Base-by-base conservation (phyloP, 2,329 filamentous ascomycete species). In the Epichloe typhina region DNA sequence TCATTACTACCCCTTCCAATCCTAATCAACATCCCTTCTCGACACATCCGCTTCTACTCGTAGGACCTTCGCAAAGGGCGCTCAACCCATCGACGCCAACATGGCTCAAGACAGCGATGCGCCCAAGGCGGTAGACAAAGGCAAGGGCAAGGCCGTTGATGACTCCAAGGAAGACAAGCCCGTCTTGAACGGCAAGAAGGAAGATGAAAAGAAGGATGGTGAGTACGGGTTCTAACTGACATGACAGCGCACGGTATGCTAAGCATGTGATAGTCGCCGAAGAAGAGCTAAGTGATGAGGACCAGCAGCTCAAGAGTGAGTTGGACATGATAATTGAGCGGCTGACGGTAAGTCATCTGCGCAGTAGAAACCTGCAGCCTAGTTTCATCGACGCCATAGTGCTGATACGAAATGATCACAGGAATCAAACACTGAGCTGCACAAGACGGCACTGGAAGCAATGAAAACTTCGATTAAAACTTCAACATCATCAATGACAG, bases 381-480 rank as follows among this genome's bases (percentile, higher is more conserved):
- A 26, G 1, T 26, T 7, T 39, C 33, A 21, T 15, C 3, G 12
- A 37, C 19, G 4, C 17, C 21, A n/a, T 35, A 31, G 8, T 31
- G 19, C 46, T 52, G n/a, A 52, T 38, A 35, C n/a, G n/a, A 9
- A 11, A 33, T 13, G 13, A 48, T 35, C 54, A 3, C 62, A 95
- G 88, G 93, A 97, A 73, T 77, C 84, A 58, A 86, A 97, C 71
- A 77, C 79, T 58, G 83, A 82, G 53, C 84, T 97, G 59, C 96
- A 97, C 75, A 91, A 90, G 68, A 81, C 90, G 53, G 86, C 93
- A 50, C 76, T 98, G 59, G 90, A 97, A 69, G 86, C 89, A 59
- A 96, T 98, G 82, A 97, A 96, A 75, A 88, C 84, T 63, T 94
- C 88, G 65, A 98, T 98, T 76, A 97, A 96, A 76, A 98, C 93